Percentiles rank a stretch among this genome's conserved stretches.
phyloP scores from a whole-genome alignment of 768 basidiomycete genomes.

The Calvatia gigantea region DNA sequence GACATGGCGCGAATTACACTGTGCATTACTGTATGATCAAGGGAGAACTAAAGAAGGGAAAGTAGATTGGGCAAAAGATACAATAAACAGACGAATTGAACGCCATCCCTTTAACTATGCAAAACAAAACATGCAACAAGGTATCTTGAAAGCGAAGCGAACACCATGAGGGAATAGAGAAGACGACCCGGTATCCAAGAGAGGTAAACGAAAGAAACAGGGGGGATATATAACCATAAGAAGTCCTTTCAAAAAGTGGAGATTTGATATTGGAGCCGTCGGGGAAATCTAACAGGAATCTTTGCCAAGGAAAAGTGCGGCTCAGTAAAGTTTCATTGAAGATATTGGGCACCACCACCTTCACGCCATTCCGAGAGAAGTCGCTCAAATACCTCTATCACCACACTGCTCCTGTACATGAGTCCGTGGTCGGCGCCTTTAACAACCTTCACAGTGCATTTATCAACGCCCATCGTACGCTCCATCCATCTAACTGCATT shows the following conservation, averaged over 20 bases:
- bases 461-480: conserved; percentile 69
- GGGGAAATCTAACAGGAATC: not conserved
- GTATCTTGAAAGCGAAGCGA: conserved; percentile 11
- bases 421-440: conserved; percentile 89
- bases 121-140: conserved; percentile 8
- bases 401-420: conserved; percentile 88
- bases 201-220: not conserved
- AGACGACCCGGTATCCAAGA: conserved; percentile 4
- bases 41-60: not conserved
- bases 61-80: conserved; percentile 14
- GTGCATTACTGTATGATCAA: conserved; percentile 7
- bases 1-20: conserved; percentile 8
- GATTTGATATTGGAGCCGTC: not conserved
- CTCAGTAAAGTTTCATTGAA: not conserved
- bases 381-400: conserved; percentile 80
- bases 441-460: conserved; percentile 78
- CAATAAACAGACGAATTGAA: conserved; percentile 14
- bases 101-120: conserved; percentile 5
- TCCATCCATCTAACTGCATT: conserved; percentile 93
- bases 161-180: not conserved
- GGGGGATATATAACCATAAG: conserved; percentile 2
- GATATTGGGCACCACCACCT: conserved; percentile 14
- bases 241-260: not conserved
- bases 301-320: not conserved
- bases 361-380: conserved; percentile 54